These are phyloP conservation scores for Blastomyces gilchristii DNA, from an alignment of 2,329 filamentous ascomycete species.

Conservation along the genomic window DNA sequence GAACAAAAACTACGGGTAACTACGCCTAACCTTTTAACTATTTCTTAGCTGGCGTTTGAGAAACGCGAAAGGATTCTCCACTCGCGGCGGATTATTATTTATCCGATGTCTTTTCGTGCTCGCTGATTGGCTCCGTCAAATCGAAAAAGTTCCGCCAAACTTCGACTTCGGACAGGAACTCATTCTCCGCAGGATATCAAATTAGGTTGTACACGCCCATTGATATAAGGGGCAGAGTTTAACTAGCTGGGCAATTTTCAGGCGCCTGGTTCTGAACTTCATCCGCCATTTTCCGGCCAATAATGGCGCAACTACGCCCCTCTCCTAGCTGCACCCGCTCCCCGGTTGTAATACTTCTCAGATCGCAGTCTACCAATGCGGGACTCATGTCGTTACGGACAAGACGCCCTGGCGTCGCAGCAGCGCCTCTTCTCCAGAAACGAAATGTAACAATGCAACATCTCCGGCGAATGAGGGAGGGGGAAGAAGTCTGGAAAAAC, in stretches of 20 bases:
- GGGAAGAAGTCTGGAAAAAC: slow-evolving; percentile 31
- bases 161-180: background rate
- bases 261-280: background rate
- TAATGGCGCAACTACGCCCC: background rate
- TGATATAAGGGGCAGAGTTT: background rate
- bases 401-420: too few relatives aligned
- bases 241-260: background rate
- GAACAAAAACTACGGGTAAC: too few relatives aligned
- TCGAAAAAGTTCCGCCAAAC: background rate
- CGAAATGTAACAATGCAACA: slow-evolving; percentile 32
- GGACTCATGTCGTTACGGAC: background rate
- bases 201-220: background rate
- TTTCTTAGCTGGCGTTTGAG: background rate
- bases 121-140: background rate
- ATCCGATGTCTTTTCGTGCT: background rate
- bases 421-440: slow-evolving; percentile 5
- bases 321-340: background rate
- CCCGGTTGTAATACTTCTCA: background rate
- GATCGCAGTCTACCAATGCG: background rate
- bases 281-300: background rate
- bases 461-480: slow-evolving; percentile 30
- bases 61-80: background rate
- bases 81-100: background rate
- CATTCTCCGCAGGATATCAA: background rate
- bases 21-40: background rate